Percentiles rank a stretch among this genome's conserved stretches.
Evolutionary conservation across 192 early-diverging fungal genomes (phyloP).

Genomic region (Coemansia brasiliensis): DNA sequence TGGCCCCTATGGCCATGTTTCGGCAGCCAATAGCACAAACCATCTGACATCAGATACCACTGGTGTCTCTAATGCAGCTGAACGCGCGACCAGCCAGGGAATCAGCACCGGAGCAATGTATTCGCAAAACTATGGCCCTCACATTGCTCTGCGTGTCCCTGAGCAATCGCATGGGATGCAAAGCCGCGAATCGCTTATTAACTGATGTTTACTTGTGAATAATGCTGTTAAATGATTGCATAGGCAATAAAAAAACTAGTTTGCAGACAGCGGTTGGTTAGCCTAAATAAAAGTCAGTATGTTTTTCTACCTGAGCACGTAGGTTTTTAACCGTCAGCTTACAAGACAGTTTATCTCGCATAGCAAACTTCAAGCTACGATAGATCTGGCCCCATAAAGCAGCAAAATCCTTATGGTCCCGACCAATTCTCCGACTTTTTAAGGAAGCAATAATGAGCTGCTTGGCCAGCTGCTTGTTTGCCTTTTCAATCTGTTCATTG

Average conservation of each 20-base stretch:
- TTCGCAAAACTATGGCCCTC: conserved; percentile 26
- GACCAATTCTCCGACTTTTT: conserved; percentile 40
- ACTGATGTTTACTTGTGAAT: neutral
- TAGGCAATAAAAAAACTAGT: no score
- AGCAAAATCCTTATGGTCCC: conserved; percentile 46
- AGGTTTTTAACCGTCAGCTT: conserved; percentile 21
- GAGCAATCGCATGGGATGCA: conserved; percentile 5
- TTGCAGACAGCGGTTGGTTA: no score
- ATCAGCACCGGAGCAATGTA: conserved; percentile 11
- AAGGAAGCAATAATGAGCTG: conserved; percentile 50
- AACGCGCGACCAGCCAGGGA: neutral
- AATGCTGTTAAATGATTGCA: neutral
- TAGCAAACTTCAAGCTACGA: conserved; percentile 50
- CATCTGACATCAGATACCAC: neutral
- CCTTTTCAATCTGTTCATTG: conserved; percentile 18
- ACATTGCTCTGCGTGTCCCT: conserved; percentile 10
- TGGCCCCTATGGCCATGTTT: conserved; percentile 9
- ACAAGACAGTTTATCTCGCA: conserved; percentile 25
- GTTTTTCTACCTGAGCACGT: conserved; percentile 43
- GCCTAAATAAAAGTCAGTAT: conserved; percentile 39
- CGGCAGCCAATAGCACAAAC: neutral
- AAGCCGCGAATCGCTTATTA: conserved; percentile 22
- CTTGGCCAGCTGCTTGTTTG: conserved; percentile 49
- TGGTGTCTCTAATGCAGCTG: neutral
- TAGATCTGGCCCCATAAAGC: conserved; percentile 55